Conservation (phyloP, 2,329 filamentous ascomycete species). For the Alternaria sp. region DNA sequence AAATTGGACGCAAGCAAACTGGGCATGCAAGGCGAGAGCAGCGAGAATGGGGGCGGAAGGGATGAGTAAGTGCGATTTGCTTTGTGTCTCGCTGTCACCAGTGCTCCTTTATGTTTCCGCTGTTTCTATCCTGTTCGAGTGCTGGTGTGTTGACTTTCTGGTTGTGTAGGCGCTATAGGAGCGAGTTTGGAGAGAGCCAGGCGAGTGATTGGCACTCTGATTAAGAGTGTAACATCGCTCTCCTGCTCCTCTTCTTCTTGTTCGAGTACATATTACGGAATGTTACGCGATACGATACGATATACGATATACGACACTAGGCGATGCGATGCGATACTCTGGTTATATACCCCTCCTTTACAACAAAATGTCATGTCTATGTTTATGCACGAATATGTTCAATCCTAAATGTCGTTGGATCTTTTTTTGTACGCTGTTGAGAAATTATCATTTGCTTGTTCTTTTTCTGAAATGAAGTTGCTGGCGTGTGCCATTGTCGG, state of each 20-base stretch:
- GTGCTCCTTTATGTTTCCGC: neutral
- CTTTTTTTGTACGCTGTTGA: rapidly evolving
- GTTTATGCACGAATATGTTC: neutral
- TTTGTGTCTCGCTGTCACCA: neutral
- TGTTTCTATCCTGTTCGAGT: neutral
- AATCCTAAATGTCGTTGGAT: neutral
- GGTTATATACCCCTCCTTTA: constrained; percentile 1
- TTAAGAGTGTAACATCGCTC: neutral
- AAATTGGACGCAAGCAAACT: constrained; percentile 21
- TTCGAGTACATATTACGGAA: neutral
- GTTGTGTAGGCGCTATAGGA: constrained; percentile 16
- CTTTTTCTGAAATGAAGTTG: neutral
- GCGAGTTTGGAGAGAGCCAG: constrained; percentile 31
- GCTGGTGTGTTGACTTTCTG: constrained; percentile 7
- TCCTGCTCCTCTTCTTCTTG: neutral
- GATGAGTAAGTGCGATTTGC: constrained; percentile 26
- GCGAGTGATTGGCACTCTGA: constrained; percentile 30
- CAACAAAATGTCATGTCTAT: neutral
- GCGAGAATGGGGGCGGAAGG: constrained; percentile 24
- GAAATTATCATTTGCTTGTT: neutral
- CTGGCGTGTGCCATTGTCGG: neutral
- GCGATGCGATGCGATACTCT: neutral
- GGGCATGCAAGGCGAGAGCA: constrained; percentile 29
- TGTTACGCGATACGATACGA: neutral
- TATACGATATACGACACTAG: neutral